Conservation (phyloP, 2,329 filamentous ascomycete species). For the Zasmidium citrigriseum region DNA sequence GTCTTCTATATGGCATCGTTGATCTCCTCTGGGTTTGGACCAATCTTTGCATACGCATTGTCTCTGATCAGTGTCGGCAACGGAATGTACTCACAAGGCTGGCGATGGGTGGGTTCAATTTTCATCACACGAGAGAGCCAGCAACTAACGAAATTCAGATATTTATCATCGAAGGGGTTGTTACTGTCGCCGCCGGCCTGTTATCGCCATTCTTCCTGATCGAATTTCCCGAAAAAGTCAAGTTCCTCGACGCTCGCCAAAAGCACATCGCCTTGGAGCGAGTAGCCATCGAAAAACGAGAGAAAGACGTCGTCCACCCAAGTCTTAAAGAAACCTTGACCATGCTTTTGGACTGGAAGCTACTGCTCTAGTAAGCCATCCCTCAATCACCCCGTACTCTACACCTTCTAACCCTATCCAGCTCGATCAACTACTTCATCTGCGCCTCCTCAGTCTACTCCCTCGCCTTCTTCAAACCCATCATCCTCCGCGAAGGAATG, state of each 20-base stretch:
- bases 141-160: conserved; percentile 1
- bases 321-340: conserved; percentile 27
- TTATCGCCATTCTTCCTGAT: conserved; percentile 42
- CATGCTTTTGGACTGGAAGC: conserved; percentile 35
- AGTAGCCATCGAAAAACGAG: conserved; percentile 31
- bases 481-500: conserved; percentile 66
- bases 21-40: conserved; percentile 35
- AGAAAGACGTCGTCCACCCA: conserved; percentile 28
- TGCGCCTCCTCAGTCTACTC: conserved; percentile 61
- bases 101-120: conserved; percentile 30
- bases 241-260: conserved; percentile 33
- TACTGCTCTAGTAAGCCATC: conserved; percentile 29
- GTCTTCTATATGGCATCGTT: conserved; percentile 47
- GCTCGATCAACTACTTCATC: conserved; percentile 34
- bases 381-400: background rate
- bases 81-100: conserved; percentile 34
- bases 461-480: conserved; percentile 75
- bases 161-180: conserved; percentile 43
- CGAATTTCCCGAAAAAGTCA: conserved; percentile 43
- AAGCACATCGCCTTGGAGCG: conserved; percentile 36
- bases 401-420: conserved; percentile 9
- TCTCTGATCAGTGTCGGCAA: conserved; percentile 36
- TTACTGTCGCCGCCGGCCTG: conserved; percentile 42
- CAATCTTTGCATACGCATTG: conserved; percentile 37
- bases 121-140: no score